These are phyloP conservation scores for Fomes fomentarius DNA, from an alignment of 1,284 basidiomycete genomes.

Conservation along the genomic window DNA sequence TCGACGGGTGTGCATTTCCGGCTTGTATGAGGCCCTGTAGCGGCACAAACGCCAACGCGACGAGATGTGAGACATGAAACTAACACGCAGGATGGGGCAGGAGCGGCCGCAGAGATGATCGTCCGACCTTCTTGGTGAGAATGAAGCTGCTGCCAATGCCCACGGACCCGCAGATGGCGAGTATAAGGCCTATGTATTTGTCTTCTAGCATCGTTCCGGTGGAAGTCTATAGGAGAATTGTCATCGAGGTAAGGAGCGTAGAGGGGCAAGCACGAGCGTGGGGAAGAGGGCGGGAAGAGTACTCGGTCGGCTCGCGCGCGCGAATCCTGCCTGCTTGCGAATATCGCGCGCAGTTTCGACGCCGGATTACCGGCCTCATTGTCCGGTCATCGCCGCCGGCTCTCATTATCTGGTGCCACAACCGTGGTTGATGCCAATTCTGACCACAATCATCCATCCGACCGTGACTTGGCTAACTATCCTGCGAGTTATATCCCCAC, in stretches of 20 bases:
- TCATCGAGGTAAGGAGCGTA: slow-evolving; percentile 20
- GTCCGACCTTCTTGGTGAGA: slow-evolving; percentile 92
- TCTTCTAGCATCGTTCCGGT: slow-evolving; percentile 82
- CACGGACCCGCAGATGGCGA: slow-evolving; percentile 81
- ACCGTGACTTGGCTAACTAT: no score
- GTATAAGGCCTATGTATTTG: slow-evolving; percentile 88
- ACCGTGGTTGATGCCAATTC: no score
- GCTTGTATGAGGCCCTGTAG: slow-evolving; percentile 82
- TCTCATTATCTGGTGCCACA: no score
- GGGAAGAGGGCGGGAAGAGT: neutral
- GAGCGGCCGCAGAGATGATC: neutral
- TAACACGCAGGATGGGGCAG: neutral
- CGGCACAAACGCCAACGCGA: neutral
- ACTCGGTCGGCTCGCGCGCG: neutral
- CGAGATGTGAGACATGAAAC: neutral
- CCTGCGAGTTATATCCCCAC: no score
- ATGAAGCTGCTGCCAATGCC: slow-evolving; percentile 94
- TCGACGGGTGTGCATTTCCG: slow-evolving; percentile 51
- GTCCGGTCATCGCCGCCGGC: no score
- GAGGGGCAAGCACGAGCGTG: neutral
- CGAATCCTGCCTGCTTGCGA: neutral
- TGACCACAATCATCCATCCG: no score
- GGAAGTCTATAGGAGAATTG: neutral
- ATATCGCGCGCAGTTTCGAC: neutral
- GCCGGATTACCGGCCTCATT: no score